Conservation (phyloP, 352 stramenopile species). For the Salisapilia sapeloensis region DNA sequence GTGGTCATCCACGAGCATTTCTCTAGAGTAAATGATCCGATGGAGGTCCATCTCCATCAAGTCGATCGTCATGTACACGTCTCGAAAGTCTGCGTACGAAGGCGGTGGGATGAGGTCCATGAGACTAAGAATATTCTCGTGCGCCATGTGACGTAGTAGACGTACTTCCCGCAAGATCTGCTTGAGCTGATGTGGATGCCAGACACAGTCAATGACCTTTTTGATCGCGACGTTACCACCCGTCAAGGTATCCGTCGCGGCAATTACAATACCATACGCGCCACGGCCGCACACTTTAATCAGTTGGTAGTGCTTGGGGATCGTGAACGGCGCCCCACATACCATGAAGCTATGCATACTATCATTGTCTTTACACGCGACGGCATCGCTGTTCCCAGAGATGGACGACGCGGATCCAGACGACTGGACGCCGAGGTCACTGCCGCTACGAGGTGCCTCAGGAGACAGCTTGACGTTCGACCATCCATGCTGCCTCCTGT, state of each 20-base stretch:
- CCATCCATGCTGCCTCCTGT: conserved; percentile 50
- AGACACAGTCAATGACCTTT: conserved; percentile 85
- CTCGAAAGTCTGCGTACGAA: conserved; percentile 71
- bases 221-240: conserved; percentile 83
- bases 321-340: conserved; percentile 74
- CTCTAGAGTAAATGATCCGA: conserved; percentile 87
- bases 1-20: conserved; percentile 84
- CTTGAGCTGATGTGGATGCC: conserved; percentile 80
- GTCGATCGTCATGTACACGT: conserved; percentile 85
- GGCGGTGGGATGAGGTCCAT: conserved; percentile 71
- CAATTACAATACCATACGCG: conserved; percentile 82
- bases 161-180: conserved; percentile 76
- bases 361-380: conserved; percentile 73
- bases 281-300: conserved; percentile 81
- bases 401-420: conserved; percentile 9
- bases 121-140: conserved; percentile 75
- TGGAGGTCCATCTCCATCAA: conserved; percentile 89
- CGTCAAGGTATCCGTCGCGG: conserved; percentile 58
- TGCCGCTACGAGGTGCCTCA: conserved; percentile 32
- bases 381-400: conserved; percentile 16
- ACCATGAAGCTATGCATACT: conserved; percentile 84
- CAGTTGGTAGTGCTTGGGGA: conserved; percentile 71
- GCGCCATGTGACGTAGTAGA: conserved; percentile 70
- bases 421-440: no score
- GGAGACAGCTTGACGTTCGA: conserved; percentile 66